Percentiles rank a stretch among this genome's conserved stretches.
These are phyloP conservation scores for Aschersonia sp. DNA, from an alignment of 2,329 filamentous ascomycete species.

Conservation along the genomic window DNA sequence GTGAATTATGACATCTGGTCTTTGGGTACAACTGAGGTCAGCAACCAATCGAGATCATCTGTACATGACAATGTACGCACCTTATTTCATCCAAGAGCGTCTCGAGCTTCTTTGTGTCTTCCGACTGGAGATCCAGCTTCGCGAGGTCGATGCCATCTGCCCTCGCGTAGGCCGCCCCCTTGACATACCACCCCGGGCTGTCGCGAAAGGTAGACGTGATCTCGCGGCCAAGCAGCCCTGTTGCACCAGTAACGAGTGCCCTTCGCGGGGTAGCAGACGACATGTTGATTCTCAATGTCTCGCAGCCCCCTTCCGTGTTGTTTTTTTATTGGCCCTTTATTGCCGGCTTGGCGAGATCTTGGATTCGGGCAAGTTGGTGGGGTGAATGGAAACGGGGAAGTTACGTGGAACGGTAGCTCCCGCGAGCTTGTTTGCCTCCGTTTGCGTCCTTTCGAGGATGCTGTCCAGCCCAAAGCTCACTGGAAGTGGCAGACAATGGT, in stretches of 20 bases:
- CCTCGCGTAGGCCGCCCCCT: conserved; percentile 60
- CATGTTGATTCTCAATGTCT: not conserved
- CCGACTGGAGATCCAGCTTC: conserved; percentile 37
- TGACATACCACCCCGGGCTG: conserved; percentile 42
- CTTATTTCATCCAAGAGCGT: conserved; percentile 36
- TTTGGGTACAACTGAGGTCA: conserved; percentile 15
- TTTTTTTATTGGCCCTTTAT: too few species aligned
- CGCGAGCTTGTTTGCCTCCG: too few species aligned
- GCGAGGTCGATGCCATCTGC: conserved; percentile 55
- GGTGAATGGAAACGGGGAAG: too few species aligned
- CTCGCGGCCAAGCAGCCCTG: conserved; percentile 68
- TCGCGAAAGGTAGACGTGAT: conserved; percentile 56
- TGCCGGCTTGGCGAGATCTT: too few species aligned
- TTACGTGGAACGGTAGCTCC: too few species aligned
- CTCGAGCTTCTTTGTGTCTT: conserved; percentile 24
- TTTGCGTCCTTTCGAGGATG: too few species aligned
- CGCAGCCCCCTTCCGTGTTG: too few species aligned
- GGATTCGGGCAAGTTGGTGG: too few species aligned
- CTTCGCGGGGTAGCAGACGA: conserved; percentile 7
- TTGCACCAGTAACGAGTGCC: conserved; percentile 70
- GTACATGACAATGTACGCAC: conserved; percentile 22
- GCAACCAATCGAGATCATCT: not conserved
- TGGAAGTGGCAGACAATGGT: too few species aligned
- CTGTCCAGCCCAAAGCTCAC: too few species aligned
- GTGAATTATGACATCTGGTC: conserved; percentile 66